Percentiles rank a stretch among this genome's conserved stretches.
These are phyloP conservation scores for Lactarius tabidus DNA, from an alignment of 768 basidiomycete genomes.

Conservation along the genomic window DNA sequence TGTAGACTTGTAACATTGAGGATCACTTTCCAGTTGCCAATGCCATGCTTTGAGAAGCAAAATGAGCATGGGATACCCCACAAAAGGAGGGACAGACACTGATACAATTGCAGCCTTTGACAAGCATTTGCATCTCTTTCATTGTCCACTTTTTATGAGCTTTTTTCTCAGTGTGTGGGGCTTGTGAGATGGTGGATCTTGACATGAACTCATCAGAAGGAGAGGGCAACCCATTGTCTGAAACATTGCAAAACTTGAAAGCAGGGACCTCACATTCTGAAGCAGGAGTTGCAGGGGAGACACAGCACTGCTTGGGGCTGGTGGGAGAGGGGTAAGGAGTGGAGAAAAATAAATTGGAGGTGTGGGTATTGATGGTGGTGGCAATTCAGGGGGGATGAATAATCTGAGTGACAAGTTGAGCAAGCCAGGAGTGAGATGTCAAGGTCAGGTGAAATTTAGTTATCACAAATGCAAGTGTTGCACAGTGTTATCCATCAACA, in stretches of 20 bases:
- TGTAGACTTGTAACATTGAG: constrained; percentile 72
- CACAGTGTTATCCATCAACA: constrained; percentile 23
- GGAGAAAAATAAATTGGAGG: constrained; percentile 56
- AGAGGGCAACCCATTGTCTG: constrained; percentile 55
- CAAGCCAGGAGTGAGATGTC: not conserved
- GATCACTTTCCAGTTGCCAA: constrained; percentile 91
- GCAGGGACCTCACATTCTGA: constrained; percentile 65
- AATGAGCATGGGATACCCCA: constrained; percentile 19
- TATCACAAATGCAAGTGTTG: not conserved
- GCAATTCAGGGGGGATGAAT: constrained; percentile 5
- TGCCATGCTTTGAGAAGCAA: constrained; percentile 60
- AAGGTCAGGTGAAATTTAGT: not conserved
- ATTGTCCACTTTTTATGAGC: constrained; percentile 78
- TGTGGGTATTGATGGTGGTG: constrained; percentile 26
- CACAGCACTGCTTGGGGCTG: constrained; percentile 58
- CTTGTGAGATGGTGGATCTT: constrained; percentile 56
- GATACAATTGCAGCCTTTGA: constrained; percentile 80
- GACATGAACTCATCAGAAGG: constrained; percentile 50
- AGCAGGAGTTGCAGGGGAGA: constrained; percentile 66
- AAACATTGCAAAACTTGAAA: constrained; percentile 74
- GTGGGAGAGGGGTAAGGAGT: constrained; percentile 33
- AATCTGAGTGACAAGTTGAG: too few relatives aligned
- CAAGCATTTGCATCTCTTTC: constrained; percentile 87
- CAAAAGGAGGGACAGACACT: constrained; percentile 31
- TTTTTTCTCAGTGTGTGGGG: constrained; percentile 59